These are phyloP conservation scores for Cymbidium sinense DNA, from an alignment of 106 monocot species.

Conservation along the genomic window DNA sequence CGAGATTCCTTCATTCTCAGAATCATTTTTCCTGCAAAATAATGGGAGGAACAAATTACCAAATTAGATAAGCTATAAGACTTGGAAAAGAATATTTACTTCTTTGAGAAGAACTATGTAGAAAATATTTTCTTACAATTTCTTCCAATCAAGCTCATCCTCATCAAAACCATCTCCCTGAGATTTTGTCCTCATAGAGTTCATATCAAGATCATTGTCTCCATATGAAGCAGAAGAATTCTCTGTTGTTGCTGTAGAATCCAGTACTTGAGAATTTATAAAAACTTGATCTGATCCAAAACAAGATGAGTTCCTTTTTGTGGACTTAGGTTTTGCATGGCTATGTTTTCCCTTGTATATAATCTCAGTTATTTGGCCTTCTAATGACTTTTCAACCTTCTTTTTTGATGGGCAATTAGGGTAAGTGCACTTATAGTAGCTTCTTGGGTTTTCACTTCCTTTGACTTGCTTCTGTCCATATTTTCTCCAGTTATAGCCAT, in stretches of 20 bases:
- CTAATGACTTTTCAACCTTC: slow-evolving; percentile 6
- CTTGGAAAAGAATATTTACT: neutral
- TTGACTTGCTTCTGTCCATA: slow-evolving; percentile 12
- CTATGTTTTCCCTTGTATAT: slow-evolving; percentile 9
- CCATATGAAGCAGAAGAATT: slow-evolving; percentile 61
- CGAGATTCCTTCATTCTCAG: slow-evolving; percentile 30
- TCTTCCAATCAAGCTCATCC: neutral
- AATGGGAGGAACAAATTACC: neutral
- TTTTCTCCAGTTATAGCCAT: slow-evolving; percentile 12
- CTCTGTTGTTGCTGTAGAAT: slow-evolving; percentile 31
- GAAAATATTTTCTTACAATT: neutral
- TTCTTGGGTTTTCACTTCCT: neutral
- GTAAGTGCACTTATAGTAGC: slow-evolving; percentile 7
- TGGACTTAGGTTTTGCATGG: neutral
- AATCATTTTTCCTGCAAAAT: slow-evolving; percentile 44
- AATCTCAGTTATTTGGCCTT: slow-evolving; percentile 3
- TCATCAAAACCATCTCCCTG: neutral
- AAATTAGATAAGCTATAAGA: neutral
- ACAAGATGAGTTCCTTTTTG: slow-evolving; percentile 3
- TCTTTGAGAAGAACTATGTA: neutral
- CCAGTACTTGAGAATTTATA: neutral
- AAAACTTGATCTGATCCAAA: neutral
- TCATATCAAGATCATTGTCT: slow-evolving; percentile 33
- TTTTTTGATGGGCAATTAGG: slow-evolving; percentile 5
- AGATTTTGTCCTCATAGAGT: neutral